A percentile compares a stretch with the other conserved stretches of the same genome.
Evolutionary conservation across 1,284 basidiomycete genomes (phyloP).

Genomic region (Lignosus rhinocerotis): DNA sequence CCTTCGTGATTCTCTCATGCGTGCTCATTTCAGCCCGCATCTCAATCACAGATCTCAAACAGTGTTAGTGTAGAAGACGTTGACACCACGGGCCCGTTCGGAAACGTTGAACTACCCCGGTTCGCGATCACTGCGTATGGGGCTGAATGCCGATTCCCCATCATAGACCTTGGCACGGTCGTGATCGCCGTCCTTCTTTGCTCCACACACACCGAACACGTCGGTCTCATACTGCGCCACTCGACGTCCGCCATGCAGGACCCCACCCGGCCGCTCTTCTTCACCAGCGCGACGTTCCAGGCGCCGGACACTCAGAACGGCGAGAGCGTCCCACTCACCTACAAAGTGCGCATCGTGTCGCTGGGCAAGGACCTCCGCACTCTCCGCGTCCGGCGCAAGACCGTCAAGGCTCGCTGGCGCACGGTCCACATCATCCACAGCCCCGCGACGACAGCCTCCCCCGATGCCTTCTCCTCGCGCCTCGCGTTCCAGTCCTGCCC

Average conservation of each 20-base stretch:
- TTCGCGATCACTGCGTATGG: neutral
- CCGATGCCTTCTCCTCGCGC: neutral
- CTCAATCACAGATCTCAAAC: too few relatives aligned
- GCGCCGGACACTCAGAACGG: too few relatives aligned
- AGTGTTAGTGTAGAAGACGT: too few relatives aligned
- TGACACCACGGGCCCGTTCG: neutral
- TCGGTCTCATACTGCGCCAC: neutral
- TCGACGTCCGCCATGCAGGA: neutral
- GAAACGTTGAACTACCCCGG: neutral
- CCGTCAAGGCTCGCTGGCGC: neutral
- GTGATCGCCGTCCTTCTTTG: conserved; percentile 1
- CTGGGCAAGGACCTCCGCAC: neutral
- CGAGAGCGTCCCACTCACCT: neutral
- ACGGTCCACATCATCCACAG: neutral
- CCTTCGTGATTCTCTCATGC: neutral
- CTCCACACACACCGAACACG: neutral
- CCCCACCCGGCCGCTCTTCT: neutral
- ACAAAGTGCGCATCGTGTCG: neutral
- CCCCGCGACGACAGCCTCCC: neutral
- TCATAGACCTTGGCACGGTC: neutral
- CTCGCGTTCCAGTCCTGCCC: neutral
- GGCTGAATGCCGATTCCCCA: neutral
- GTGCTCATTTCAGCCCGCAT: neutral
- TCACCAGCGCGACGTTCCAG: neutral
- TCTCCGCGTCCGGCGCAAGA: neutral